phyloP scores from a whole-genome alignment of 2,329 filamentous ascomycete species.

The Colletotrichum sp. region DNA sequence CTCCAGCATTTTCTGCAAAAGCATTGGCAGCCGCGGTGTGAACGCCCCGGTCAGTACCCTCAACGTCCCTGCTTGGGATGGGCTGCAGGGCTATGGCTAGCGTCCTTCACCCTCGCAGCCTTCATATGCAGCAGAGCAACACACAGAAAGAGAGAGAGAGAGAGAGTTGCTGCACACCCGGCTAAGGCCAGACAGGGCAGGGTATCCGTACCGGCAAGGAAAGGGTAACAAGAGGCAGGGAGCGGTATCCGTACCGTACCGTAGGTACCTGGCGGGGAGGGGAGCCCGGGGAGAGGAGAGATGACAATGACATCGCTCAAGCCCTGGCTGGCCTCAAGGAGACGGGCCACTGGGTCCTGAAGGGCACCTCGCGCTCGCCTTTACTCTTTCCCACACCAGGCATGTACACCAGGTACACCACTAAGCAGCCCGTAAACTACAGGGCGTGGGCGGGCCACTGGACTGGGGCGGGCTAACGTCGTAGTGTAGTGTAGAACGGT shows the following conservation, averaged over 20 bases:
- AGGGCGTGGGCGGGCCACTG: not conserved
- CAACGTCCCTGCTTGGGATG: constrained; percentile 16
- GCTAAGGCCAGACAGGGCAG: not conserved
- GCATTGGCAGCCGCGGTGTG: constrained; percentile 11
- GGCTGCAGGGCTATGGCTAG: constrained; percentile 15
- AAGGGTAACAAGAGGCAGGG: not conserved
- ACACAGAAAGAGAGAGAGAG: not conserved
- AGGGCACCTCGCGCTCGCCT: not conserved
- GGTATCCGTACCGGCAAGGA: not conserved
- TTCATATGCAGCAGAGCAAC: not conserved
- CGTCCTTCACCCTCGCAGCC: not conserved
- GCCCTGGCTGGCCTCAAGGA: constrained; percentile 1
- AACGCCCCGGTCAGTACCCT: constrained; percentile 12
- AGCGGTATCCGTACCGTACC: not conserved
- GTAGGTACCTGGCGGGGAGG: not conserved
- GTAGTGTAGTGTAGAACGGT: not conserved
- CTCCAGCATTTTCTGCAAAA: constrained; percentile 22
- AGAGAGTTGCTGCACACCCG: not conserved
- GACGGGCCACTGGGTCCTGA: not conserved
- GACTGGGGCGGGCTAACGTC: not conserved
- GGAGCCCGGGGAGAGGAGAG: not conserved
- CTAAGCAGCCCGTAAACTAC: not conserved
- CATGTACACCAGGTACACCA: not conserved
- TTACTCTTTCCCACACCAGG: not conserved
- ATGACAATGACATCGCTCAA: constrained; percentile 10